Evolutionary conservation across 148 eudicot genomes (phyloP).

Genomic region (Silene conica): DNA sequence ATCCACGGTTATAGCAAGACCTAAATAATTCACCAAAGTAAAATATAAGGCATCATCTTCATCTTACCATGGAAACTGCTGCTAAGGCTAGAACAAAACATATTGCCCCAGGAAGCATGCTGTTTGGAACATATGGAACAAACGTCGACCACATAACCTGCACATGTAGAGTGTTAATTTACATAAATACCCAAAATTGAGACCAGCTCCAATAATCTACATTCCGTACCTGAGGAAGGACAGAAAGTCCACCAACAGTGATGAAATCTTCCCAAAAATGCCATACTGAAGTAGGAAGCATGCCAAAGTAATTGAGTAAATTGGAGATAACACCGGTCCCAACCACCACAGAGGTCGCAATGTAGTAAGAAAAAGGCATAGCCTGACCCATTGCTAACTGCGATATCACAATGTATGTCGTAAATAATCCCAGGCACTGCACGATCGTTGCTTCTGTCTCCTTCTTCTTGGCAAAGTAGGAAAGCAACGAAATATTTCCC

Average conservation of each 20-base stretch:
- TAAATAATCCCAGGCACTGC: slow-evolving; percentile 79
- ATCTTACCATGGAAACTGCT: slow-evolving; percentile 73
- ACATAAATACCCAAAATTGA: background rate
- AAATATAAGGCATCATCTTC: slow-evolving; percentile 3
- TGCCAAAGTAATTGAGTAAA: slow-evolving; percentile 68
- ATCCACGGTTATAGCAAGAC: background rate
- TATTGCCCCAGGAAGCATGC: slow-evolving; percentile 68
- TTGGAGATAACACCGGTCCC: slow-evolving; percentile 63
- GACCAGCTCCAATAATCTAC: background rate
- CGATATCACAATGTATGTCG: slow-evolving; percentile 64
- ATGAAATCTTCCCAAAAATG: slow-evolving; percentile 85
- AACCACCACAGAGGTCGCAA: slow-evolving; percentile 52
- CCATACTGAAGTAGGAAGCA: slow-evolving; percentile 63
- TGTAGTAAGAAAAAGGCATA: slow-evolving; percentile 72
- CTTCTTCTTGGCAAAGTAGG: slow-evolving; percentile 86
- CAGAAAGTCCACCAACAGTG: slow-evolving; percentile 82
- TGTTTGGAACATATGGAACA: slow-evolving; percentile 75
- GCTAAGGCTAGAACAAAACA: slow-evolving; percentile 50
- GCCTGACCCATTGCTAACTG: slow-evolving; percentile 89
- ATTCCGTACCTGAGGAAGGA: slow-evolving; percentile 72
- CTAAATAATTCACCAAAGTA: slow-evolving; percentile 1
- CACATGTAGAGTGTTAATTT: background rate
- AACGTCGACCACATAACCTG: slow-evolving; percentile 99
- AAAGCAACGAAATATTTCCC: slow-evolving; percentile 76
- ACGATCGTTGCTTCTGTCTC: slow-evolving; percentile 81